A percentile compares a stretch with the other conserved stretches of the same genome.
Conservation (phyloP, 2,329 filamentous ascomycete species). For the Geosmithia morbida region DNA sequence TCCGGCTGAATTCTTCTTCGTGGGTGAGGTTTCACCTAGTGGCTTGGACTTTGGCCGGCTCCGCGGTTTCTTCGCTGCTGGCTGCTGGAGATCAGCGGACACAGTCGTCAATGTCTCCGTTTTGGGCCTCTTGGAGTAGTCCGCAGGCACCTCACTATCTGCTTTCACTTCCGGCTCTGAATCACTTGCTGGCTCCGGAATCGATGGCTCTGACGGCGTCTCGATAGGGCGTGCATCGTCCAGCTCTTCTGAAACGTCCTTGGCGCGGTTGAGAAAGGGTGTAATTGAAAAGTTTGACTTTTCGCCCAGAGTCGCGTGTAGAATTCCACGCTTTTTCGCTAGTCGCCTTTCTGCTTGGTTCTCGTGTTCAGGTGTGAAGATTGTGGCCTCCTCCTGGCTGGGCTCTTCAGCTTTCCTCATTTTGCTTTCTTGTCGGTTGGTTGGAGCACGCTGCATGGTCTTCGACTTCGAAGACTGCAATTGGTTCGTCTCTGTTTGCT, state of each 20-base stretch:
- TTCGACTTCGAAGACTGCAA: conserved; percentile 7
- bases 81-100: background rate
- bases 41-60: conserved; percentile 29
- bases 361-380: conserved; percentile 30
- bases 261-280: conserved; percentile 72
- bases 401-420: conserved; percentile 32
- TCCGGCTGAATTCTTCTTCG: conserved; percentile 24
- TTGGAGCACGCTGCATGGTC: conserved; percentile 20
- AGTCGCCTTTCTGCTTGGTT: conserved; percentile 23
- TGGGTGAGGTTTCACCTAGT: conserved; percentile 27
- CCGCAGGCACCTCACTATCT: background rate
- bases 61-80: conserved; percentile 12
- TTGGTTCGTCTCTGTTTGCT: conserved; percentile 21
- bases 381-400: conserved; percentile 27
- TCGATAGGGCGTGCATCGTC: background rate
- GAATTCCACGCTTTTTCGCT: conserved; percentile 41
- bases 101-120: background rate
- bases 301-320: conserved; percentile 48
- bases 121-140: background rate
- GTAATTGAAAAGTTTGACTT: conserved; percentile 92
- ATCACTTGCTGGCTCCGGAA: background rate
- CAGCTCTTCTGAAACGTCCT: conserved; percentile 23
- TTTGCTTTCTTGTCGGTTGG: conserved; percentile 18
- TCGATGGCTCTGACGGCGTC: background rate
- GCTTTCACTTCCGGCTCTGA: background rate